A percentile compares a stretch with the other conserved stretches of the same genome.
phyloP scores from a whole-genome alignment of 495 filamentous ascomycete species.

The Neurospora discreta region DNA sequence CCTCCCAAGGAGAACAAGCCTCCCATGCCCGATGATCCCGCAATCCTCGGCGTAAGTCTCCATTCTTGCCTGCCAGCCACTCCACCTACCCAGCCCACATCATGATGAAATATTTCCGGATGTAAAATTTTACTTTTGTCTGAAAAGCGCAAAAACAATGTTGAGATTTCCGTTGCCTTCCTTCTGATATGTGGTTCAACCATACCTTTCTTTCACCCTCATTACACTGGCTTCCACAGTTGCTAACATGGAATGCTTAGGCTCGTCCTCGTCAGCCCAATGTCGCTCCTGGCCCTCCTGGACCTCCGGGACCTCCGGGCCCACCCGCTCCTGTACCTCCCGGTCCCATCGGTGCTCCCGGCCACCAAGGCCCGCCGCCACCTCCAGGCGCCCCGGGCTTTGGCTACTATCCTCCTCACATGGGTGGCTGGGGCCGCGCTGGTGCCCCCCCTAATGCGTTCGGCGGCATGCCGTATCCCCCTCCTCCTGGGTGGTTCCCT shows the following conservation, averaged over 20 bases:
- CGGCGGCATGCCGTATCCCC: conserved; percentile 39
- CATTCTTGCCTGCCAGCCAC: background rate
- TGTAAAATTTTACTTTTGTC: conserved; percentile 62
- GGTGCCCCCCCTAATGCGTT: conserved; percentile 30
- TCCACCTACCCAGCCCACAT: conserved; percentile 3
- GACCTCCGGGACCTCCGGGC: conserved; percentile 20
- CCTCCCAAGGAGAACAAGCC: conserved; percentile 57
- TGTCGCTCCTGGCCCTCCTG: conserved; percentile 17
- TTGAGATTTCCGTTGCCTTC: conserved; percentile 99
- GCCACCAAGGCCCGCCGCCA: conserved; percentile 19
- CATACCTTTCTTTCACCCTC: background rate
- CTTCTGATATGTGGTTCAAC: conserved; percentile 59
- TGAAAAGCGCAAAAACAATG: conserved; percentile 78
- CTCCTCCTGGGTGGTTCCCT: conserved; percentile 68
- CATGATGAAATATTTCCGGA: conserved; percentile 81
- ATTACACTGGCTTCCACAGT: background rate
- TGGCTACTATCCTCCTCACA: conserved; percentile 35
- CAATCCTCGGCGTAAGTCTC: conserved; percentile 87
- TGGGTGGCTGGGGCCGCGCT: conserved; percentile 40
- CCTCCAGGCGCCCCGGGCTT: conserved; percentile 18
- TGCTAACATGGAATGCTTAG: conserved; percentile 22
- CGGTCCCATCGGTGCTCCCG: conserved; percentile 9
- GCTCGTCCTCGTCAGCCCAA: conserved; percentile 29
- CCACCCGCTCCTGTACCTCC: conserved; percentile 15
- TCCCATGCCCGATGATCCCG: conserved; percentile 87